Conservation (phyloP, 768 basidiomycete genomes). For the Macrolepiota albuminosa region DNA sequence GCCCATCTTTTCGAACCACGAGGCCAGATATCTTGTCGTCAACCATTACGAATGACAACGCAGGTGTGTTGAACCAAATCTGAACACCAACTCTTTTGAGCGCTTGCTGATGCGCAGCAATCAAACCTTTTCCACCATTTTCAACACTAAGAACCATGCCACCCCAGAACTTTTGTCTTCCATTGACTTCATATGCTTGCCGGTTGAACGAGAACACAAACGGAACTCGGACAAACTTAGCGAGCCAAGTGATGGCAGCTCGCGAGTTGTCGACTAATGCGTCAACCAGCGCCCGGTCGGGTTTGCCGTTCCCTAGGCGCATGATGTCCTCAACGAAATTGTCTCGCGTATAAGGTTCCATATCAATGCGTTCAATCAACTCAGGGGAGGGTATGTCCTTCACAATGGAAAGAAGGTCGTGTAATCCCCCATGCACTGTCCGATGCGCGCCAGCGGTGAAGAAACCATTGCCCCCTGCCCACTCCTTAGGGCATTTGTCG, state of each 20-base stretch:
- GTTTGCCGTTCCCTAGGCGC: slow-evolving; percentile 48
- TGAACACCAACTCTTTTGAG: slow-evolving; percentile 46
- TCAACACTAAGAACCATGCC: slow-evolving; percentile 59
- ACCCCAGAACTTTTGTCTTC: slow-evolving; percentile 66
- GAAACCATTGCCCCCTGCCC: slow-evolving; percentile 69
- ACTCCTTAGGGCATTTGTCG: slow-evolving; percentile 59
- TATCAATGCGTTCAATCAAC: slow-evolving; percentile 40
- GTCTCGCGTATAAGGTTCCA: slow-evolving; percentile 52
- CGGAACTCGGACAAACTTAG: slow-evolving; percentile 41
- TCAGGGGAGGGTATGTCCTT: slow-evolving; percentile 39
- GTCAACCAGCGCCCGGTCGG: slow-evolving; percentile 44
- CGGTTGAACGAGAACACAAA: slow-evolving; percentile 59
- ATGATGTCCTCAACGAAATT: slow-evolving; percentile 57
- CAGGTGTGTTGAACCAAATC: slow-evolving; percentile 54
- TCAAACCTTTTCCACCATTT: slow-evolving; percentile 65
- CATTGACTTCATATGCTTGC: slow-evolving; percentile 63
- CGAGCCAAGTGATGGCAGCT: slow-evolving; percentile 54
- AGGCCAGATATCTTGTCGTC: slow-evolving; percentile 42
- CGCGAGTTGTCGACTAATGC: slow-evolving; percentile 53
- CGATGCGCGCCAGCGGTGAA: slow-evolving; percentile 70
- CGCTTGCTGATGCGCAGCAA: slow-evolving; percentile 47
- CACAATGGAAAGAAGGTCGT: slow-evolving; percentile 54
- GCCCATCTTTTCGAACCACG: slow-evolving; percentile 34
- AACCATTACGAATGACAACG: slow-evolving; percentile 32
- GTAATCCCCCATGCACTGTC: slow-evolving; percentile 56